phyloP scores from a whole-genome alignment of 129 eudicot genomes.

The Arctium minus region DNA sequence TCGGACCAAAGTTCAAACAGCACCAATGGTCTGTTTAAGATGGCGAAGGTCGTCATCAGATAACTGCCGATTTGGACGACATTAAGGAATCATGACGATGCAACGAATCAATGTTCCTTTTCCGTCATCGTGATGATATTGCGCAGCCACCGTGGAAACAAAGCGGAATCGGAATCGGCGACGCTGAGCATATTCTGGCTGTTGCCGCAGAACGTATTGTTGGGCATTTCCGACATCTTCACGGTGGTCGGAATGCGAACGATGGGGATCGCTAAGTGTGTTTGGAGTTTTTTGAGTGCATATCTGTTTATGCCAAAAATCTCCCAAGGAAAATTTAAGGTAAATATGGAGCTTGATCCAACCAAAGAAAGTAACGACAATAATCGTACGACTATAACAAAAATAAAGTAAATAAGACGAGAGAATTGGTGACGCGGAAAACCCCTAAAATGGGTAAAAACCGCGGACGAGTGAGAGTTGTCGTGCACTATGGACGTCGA shows the following conservation, averaged over 20 bases:
- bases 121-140: conserved; percentile 85
- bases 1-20: conserved; percentile 16
- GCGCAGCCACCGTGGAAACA: conserved; percentile 70
- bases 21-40: conserved; percentile 34
- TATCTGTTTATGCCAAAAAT: too few species aligned
- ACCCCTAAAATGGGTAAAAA: too few species aligned
- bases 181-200: conserved; percentile 70
- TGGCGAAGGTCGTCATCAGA: conserved; percentile 42
- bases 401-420: too few species aligned
- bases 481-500: too few species aligned
- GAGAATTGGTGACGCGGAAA: too few species aligned
- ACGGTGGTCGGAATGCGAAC: conserved; percentile 99
- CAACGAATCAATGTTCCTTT: conserved; percentile 84
- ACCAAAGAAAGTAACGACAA: too few species aligned
- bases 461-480: too few species aligned
- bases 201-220: conserved; percentile 69
- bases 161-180: conserved; percentile 17
- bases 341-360: too few species aligned
- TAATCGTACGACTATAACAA: too few species aligned
- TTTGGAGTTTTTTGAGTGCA: too few species aligned
- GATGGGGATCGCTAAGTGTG: too few species aligned
- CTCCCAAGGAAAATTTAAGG: too few species aligned
- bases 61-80: conserved; percentile 83
- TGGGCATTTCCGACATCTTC: conserved; percentile 89
- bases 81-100: conserved; percentile 77